phyloP scores from a whole-genome alignment of 495 filamentous ascomycete species.

The Saxophila tyrrhenica region DNA sequence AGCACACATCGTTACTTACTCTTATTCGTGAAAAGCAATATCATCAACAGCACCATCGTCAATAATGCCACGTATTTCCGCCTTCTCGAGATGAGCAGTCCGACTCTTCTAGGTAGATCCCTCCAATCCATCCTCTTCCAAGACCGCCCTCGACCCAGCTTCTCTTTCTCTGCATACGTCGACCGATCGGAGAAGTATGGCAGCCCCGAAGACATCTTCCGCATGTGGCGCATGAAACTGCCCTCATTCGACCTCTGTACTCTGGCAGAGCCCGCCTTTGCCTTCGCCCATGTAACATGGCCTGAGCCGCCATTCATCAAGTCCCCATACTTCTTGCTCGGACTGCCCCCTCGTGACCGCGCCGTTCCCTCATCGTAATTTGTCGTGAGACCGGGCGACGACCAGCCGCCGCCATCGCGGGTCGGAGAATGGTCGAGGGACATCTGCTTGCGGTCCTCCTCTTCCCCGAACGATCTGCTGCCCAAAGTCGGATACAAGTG shows the following conservation, averaged over 20 bases:
- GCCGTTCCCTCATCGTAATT: conserved; percentile 47
- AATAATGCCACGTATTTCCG: conserved; percentile 50
- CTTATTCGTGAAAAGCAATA: conserved; percentile 38
- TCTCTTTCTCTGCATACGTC: conserved; percentile 66
- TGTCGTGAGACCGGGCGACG: conserved; percentile 66
- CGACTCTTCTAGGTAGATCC: conserved; percentile 25
- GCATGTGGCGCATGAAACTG: conserved; percentile 71
- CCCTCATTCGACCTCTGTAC: conserved; percentile 64
- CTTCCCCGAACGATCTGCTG: conserved; percentile 2
- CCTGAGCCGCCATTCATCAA: conserved; percentile 2
- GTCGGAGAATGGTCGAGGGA: conserved; percentile 77
- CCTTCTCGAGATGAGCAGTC: conserved; percentile 37
- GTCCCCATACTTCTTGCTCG: conserved; percentile 10
- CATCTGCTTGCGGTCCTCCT: conserved; percentile 39
- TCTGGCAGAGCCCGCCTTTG: conserved; percentile 65
- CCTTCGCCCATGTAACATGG: conserved; percentile 64
- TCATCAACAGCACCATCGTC: conserved; percentile 47
- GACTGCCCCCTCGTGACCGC: conserved; percentile 31
- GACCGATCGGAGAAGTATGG: conserved; percentile 50
- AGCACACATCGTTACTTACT: neutral
- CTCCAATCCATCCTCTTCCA: conserved; percentile 26
- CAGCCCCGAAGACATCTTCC: conserved; percentile 59
- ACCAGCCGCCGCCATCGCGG: conserved; percentile 73
- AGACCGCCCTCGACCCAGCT: conserved; percentile 44
- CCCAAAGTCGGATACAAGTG: neutral